Conservation (phyloP, 2,329 filamentous ascomycete genomes). For the Talaromyces sp. region DNA sequence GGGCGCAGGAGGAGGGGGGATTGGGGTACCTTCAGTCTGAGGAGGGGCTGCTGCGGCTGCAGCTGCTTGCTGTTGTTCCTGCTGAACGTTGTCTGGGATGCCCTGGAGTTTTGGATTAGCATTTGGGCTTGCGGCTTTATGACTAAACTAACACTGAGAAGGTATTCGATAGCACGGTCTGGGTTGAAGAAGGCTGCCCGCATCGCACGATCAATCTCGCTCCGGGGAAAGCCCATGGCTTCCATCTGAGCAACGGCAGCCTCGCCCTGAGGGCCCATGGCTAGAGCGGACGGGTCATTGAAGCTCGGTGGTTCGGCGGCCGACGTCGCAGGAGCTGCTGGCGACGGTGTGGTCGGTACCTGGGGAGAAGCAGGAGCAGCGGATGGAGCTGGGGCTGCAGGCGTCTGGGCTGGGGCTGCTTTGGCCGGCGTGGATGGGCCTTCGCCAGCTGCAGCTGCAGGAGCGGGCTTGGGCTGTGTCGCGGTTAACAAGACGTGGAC, state of each 20-base stretch:
- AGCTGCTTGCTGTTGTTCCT: conserved; percentile 56
- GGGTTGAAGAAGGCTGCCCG: conserved; percentile 95
- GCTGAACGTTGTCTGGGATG: conserved; percentile 77
- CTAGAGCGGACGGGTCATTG: conserved; percentile 73
- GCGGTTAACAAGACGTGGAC: conserved; percentile 15
- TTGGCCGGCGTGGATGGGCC: conserved; percentile 34
- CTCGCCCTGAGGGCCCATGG: conserved; percentile 76
- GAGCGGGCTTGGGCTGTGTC: conserved; percentile 59
- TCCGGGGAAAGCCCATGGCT: conserved; percentile 88
- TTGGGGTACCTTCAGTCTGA: conserved; percentile 23
- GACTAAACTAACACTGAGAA: conserved; percentile 65
- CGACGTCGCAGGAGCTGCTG: conserved; percentile 42
- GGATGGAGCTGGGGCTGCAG: conserved; percentile 46
- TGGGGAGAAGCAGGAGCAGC: conserved; percentile 35
- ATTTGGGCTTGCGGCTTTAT: not conserved
- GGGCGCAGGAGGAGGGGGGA: conserved; percentile 30
- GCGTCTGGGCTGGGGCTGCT: conserved; percentile 30
- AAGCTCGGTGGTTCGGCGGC: conserved; percentile 42
- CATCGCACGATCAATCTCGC: conserved; percentile 88
- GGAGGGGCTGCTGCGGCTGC: conserved; percentile 36
- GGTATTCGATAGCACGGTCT: conserved; percentile 93
- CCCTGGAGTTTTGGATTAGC: conserved; percentile 51
- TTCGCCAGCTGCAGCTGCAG: conserved; percentile 25
- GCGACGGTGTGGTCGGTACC: conserved; percentile 44
- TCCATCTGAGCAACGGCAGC: conserved; percentile 89